phyloP scores from a whole-genome alignment of 495 filamentous ascomycete species.

The Thermothielavioides terrestris region DNA sequence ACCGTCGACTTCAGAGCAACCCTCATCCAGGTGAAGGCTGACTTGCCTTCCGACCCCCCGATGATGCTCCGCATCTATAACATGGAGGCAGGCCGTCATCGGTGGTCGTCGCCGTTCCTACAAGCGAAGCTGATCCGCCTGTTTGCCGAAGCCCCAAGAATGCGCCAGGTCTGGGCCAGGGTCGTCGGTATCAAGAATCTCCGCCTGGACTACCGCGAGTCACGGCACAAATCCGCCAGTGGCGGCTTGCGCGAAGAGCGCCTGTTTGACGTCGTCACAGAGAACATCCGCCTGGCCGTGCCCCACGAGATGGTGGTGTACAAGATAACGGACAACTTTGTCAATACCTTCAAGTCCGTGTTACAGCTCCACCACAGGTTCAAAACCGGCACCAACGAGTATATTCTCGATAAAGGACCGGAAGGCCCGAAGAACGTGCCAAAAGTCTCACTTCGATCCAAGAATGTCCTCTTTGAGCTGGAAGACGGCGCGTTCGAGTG shows the following conservation, averaged over 20 bases:
- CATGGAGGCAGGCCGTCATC: conserved; percentile 71
- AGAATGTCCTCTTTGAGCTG: conserved; percentile 75
- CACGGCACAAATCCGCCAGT: conserved; percentile 54
- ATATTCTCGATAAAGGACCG: conserved; percentile 71
- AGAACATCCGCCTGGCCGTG: conserved; percentile 80
- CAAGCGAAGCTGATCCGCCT: conserved; percentile 67
- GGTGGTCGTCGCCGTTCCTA: conserved; percentile 74
- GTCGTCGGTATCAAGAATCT: conserved; percentile 73
- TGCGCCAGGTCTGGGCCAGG: conserved; percentile 75
- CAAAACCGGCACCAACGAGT: conserved; percentile 74
- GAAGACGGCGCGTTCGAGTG: conserved; percentile 97
- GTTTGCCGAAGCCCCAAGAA: conserved; percentile 75
- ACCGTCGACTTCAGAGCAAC: conserved; percentile 70
- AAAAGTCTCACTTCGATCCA: conserved; percentile 70
- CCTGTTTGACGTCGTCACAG: conserved; percentile 73
- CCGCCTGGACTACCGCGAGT: conserved; percentile 69
- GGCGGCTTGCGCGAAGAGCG: conserved; percentile 59
- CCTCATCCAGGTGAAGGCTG: conserved; percentile 79
- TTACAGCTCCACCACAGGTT: conserved; percentile 89
- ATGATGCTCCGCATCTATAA: conserved; percentile 84
- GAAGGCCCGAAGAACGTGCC: conserved; percentile 81
- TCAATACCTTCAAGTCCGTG: conserved; percentile 77
- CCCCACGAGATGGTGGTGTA: conserved; percentile 92
- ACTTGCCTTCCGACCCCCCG: conserved; percentile 75
- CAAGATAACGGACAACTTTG: conserved; percentile 83